These are phyloP conservation scores for Elaphomyces granulatus DNA, from an alignment of 495 filamentous ascomycete genomes.

Conservation along the genomic window DNA sequence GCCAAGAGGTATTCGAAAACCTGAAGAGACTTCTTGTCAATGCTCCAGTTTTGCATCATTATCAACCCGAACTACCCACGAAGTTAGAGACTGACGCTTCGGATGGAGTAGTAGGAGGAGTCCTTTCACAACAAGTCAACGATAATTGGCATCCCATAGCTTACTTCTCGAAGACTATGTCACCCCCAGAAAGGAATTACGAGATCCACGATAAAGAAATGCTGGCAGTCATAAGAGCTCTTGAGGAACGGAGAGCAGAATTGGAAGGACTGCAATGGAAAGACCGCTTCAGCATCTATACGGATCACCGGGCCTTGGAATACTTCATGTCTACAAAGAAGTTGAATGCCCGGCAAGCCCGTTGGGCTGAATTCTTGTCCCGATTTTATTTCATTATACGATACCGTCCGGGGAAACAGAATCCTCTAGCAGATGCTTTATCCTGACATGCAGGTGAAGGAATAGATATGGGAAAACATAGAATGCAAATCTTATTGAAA, in stretches of 20 bases:
- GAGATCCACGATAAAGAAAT: slow-evolving; percentile 19
- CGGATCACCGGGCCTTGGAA: slow-evolving; percentile 13
- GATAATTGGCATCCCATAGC: slow-evolving; percentile 5
- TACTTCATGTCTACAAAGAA: slow-evolving; percentile 15
- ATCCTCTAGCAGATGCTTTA: slow-evolving; percentile 9
- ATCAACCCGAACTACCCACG: slow-evolving; percentile 3
- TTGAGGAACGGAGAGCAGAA: slow-evolving; percentile 16
- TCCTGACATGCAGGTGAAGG: slow-evolving; percentile 2
- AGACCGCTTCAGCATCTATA: slow-evolving; percentile 5
- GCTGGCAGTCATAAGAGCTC: slow-evolving; percentile 9
- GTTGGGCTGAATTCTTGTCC: slow-evolving; percentile 13
- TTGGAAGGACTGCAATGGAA: slow-evolving; percentile 6
- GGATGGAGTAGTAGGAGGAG: slow-evolving; percentile 3
- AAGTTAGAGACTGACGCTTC: slow-evolving; percentile 10
- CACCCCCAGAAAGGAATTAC: slow-evolving; percentile 13
- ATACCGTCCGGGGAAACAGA: slow-evolving; percentile 4
- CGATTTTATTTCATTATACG: slow-evolving; percentile 6
- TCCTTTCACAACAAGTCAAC: slow-evolving; percentile 7
- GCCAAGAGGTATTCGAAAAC: slow-evolving; percentile 45
- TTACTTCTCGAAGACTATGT: slow-evolving; percentile 15
- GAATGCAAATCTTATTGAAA: too few species aligned
- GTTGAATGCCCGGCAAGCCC: slow-evolving; percentile 5
- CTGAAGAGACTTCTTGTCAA: slow-evolving; percentile 6
- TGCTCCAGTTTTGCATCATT: slow-evolving; percentile 3
- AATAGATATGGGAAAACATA: too few species aligned